phyloP scores from a whole-genome alignment of 768 basidiomycete species.

The Inosperma sp. region DNA sequence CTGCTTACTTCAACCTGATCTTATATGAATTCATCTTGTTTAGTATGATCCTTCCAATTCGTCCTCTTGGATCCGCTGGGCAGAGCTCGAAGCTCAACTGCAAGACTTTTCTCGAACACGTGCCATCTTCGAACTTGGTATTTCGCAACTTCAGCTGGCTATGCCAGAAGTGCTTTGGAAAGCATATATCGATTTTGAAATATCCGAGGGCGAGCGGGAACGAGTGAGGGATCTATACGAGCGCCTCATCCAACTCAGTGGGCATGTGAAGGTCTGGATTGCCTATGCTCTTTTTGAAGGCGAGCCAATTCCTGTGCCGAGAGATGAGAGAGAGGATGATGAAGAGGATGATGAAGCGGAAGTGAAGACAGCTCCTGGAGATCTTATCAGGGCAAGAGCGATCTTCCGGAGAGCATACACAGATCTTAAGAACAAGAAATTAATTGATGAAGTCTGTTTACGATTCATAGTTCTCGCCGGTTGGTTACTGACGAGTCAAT shows the following conservation, averaged over 20 bases:
- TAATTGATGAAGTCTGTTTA: conserved; percentile 78
- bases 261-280: conserved; percentile 97
- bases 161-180: conserved; percentile 96
- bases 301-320: conserved; percentile 61
- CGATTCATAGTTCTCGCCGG: neutral
- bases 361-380: conserved; percentile 65
- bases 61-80: conserved; percentile 93
- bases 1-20: neutral
- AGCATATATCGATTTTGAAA: conserved; percentile 95
- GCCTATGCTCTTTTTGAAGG: conserved; percentile 92
- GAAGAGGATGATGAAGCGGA: conserved; percentile 69
- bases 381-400: conserved; percentile 60
- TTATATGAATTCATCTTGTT: conserved; percentile 3
- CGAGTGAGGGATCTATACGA: conserved; percentile 84
- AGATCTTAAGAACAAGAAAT: conserved; percentile 71
- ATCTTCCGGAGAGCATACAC: conserved; percentile 88
- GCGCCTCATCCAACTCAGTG: conserved; percentile 76
- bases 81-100: conserved; percentile 82
- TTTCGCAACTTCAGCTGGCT: conserved; percentile 77
- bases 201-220: conserved; percentile 88
- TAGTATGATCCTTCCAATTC: conserved; percentile 88
- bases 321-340: conserved; percentile 65
- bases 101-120: conserved; percentile 84
- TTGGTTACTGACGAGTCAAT: neutral
- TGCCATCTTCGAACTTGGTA: conserved; percentile 91